Base-by-base conservation (phyloP, 2,329 filamentous ascomycete genomes). In the Clonostachys rhizophaga region DNA sequence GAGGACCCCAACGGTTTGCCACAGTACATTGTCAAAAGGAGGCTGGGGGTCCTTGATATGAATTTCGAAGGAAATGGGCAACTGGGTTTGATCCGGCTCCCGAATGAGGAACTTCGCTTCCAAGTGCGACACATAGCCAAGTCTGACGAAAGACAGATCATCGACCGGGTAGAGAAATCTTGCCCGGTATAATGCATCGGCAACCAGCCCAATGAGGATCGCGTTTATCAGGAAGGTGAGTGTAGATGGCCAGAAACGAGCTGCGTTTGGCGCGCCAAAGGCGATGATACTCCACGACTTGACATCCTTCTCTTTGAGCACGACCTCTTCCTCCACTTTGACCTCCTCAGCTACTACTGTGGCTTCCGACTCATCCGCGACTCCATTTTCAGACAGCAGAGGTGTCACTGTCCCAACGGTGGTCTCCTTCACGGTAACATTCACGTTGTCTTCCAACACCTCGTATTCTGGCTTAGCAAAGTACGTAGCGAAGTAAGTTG, bases 101-200 rank as follows among this genome's bases (percentile, higher is more conserved):
- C 94, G 81, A 42, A 99, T 75, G 30, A 99, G 70, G 37, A 99
- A 76, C 50, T 83, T 91, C 18, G 91, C 94, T 47, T 86, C 86
- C 0, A 76, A 80, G 16, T 88, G 79, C 5, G 91, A 95, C 30
- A 97, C 86, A 62, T 92, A 92, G 24, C 94, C 94, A 14, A 96
- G 72, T 9, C 94, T 81, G 39, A 89, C 88, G 63, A 99, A 95
- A 0, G 91, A 89, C 11, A 96, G 71, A 53, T 95, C 84, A 30
- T 88, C 71, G 24, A 76, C 83, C 5, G 86, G 83, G 63, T 95
- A 77, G 34, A 86, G 78, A 49, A 85, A 64, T 11, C 82, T 81
- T 3, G 87, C 86, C 17, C 87, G 81, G 60, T 88, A 91, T 13
- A 95, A 75, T 37, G 91, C 79, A 63, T 99, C 94, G 24, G 85